These are phyloP conservation scores for Saturnispora dispora DNA, from an alignment of 805 yeast genomes.

Conservation along the genomic window DNA sequence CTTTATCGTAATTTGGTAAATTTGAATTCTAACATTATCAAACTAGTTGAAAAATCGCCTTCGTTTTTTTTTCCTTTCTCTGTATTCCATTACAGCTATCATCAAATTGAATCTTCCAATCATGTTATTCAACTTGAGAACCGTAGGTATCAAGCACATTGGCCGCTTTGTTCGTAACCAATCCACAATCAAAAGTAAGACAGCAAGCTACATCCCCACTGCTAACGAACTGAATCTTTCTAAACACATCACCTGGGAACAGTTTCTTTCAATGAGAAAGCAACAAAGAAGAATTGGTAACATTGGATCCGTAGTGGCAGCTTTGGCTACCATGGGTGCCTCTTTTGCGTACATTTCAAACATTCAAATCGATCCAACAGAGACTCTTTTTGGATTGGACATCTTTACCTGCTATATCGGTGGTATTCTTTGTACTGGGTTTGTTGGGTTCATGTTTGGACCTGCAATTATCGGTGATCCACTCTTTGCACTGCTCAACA, in stretches of 20 bases:
- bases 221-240: conserved; percentile 19
- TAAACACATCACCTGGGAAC: conserved; percentile 56
- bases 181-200: background rate
- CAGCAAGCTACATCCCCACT: conserved; percentile 13
- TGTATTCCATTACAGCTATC: background rate
- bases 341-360: conserved; percentile 76
- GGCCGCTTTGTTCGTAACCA: background rate
- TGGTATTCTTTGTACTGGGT: conserved; percentile 63
- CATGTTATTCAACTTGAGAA: background rate
- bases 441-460: conserved; percentile 72
- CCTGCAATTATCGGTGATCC: conserved; percentile 67
- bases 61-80: background rate
- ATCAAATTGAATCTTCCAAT: background rate
- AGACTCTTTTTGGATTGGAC: conserved; percentile 83
- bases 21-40: too few relatives aligned
- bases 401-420: conserved; percentile 76
- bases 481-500: conserved; percentile 50
- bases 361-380: conserved; percentile 80
- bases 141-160: conserved; percentile 2
- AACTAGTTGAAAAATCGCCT: background rate
- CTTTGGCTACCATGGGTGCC: conserved; percentile 50
- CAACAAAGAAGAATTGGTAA: conserved; percentile 64
- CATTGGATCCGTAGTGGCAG: conserved; percentile 59
- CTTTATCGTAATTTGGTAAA: too few relatives aligned
- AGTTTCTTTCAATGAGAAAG: conserved; percentile 68